Evolutionary conservation across 768 basidiomycete species (phyloP).

Genomic region (Kwoniella sp.): DNA sequence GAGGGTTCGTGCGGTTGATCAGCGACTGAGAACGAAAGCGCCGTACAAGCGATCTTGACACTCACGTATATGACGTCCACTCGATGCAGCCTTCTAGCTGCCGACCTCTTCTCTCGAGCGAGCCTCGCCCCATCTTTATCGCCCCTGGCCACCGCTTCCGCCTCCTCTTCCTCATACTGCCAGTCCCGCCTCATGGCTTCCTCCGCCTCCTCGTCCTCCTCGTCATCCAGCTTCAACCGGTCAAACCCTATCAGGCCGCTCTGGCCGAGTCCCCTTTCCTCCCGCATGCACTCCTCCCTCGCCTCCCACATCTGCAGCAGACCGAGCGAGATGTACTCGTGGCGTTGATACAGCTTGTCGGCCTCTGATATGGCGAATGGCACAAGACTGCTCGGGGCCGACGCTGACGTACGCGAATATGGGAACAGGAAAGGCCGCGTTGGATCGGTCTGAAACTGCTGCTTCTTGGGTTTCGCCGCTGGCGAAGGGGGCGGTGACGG

Average conservation of each 20-base stretch:
- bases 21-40: neutral
- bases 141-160: conserved; percentile 53
- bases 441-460: conserved; percentile 97
- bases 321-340: conserved; percentile 84
- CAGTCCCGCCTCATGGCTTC: conserved; percentile 39
- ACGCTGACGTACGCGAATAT: conserved; percentile 64
- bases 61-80: conserved; percentile 91
- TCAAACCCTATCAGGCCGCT: conserved; percentile 46
- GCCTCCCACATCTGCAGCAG: conserved; percentile 93
- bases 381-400: conserved; percentile 65
- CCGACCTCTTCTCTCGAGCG: conserved; percentile 36
- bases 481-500: conserved; percentile 66
- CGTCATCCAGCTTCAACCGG: conserved; percentile 22
- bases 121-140: conserved; percentile 32
- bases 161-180: conserved; percentile 58
- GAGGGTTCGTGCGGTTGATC: neutral
- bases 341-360: conserved; percentile 77
- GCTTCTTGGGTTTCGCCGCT: conserved; percentile 85
- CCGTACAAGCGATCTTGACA: conserved; percentile 3
- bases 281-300: conserved; percentile 88
- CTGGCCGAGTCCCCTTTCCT: conserved; percentile 79
- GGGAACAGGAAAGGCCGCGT: conserved; percentile 90
- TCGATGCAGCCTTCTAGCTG: conserved; percentile 78
- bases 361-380: conserved; percentile 96
- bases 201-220: conserved; percentile 41